Base-by-base conservation (phyloP, 2,329 filamentous ascomycete genomes). In the Escovopsis sp. region DNA sequence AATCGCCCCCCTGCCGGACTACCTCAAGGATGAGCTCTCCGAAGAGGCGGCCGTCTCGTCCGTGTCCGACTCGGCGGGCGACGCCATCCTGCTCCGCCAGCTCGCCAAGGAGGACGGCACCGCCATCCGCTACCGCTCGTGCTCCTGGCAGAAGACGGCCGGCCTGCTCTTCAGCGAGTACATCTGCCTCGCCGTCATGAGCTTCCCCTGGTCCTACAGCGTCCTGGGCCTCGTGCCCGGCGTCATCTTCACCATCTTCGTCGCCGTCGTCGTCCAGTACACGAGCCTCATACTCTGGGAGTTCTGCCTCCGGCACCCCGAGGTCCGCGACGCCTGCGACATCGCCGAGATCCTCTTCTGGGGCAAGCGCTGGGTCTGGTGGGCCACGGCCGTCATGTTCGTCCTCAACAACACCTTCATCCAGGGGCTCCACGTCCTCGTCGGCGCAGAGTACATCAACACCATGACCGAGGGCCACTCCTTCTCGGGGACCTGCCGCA, bases 291-390 rank as follows among this genome's bases (percentile, higher is more conserved):
- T 66, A 3, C 54, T 69, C 15, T 88, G 83, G 87, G 78, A 88
- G 58, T 94, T 94, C 54, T 95, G 88, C 57, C 65, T 95, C 44
- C 77, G 86, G 38, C 86, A 95, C 55, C 88, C 88, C 1, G 85
- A 95, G 58, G 79, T 94, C 45, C 79, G 86, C 51, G 88, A 95
- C 64, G 84, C 94, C 12, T 94, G 87, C 57, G 88, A 95, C 57
- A 84, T 95, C 56, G 88, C 87, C n/a, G 85, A 94, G 60, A 88
- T 88, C 72, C 74, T 95, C 16, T 94, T 94, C 63, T 93, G 82
- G 79, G 80, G 81, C 49, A 79, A 84, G 59, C 76, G 73, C 45
- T 84, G 81, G 74, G 75, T 72, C 3, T 79, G 75, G 75, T 79
- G 71, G 58, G 67, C 65, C 27, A 79, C 76, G 0, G 87, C 85